Evolutionary conservation across 2,329 filamentous ascomycete species (phyloP).

Genomic region (Scortechinia acanthostroma): DNA sequence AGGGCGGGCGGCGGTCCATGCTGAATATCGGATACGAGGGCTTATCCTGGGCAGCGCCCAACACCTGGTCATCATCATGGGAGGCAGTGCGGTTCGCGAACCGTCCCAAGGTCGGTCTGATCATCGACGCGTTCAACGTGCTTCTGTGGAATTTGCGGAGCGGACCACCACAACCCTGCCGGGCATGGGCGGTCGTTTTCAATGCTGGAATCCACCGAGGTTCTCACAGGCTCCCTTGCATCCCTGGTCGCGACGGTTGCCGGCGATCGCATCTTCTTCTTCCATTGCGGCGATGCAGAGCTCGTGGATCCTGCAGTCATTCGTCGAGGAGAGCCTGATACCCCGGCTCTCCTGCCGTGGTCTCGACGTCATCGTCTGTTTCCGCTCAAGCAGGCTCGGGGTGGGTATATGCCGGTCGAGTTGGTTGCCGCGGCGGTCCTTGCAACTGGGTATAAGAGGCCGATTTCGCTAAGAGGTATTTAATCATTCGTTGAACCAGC

Average conservation of each 20-base stretch:
- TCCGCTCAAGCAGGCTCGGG: conserved; percentile 13
- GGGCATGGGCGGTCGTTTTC: conserved; percentile 17
- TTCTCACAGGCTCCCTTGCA: conserved; percentile 13
- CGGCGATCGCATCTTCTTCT: conserved; percentile 20
- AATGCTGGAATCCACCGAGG: conserved; percentile 12
- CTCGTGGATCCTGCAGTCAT: conserved; percentile 13
- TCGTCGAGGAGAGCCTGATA: conserved; percentile 10
- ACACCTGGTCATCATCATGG: conserved; percentile 21
- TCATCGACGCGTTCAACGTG: conserved; percentile 20
- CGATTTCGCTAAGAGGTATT: conserved; percentile 21
- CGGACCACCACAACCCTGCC: conserved; percentile 16
- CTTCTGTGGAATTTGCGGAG: conserved; percentile 20
- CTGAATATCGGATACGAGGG: conserved; percentile 20
- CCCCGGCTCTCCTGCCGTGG: conserved; percentile 17
- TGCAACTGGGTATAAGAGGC: conserved; percentile 17
- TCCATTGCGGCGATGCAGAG: conserved; percentile 19
- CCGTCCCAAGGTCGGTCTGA: conserved; percentile 17
- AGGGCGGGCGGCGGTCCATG: conserved; percentile 15
- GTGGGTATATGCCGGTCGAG: conserved; percentile 20
- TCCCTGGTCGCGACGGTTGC: conserved; percentile 14
- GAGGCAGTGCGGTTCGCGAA: conserved; percentile 20
- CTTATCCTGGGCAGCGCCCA: conserved; percentile 18
- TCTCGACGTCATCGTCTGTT: conserved; percentile 18
- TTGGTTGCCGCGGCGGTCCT: conserved; percentile 18
- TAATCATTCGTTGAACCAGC: conserved; percentile 14